These are phyloP conservation scores for Monosporozyma siamensis DNA, from an alignment of 805 yeast genomes.

Conservation along the genomic window DNA sequence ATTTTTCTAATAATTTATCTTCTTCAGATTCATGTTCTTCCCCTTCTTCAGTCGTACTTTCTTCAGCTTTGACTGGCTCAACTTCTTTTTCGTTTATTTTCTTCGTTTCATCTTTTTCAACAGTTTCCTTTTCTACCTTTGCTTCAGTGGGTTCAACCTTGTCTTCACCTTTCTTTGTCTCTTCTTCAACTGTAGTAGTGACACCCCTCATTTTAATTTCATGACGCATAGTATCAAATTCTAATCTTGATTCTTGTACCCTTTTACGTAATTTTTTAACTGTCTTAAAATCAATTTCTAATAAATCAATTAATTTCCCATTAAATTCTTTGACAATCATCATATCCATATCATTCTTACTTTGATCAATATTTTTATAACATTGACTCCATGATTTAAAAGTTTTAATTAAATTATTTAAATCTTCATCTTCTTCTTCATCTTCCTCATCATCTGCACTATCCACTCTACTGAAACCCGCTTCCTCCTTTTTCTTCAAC, in stretches of 20 bases:
- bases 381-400: constrained; percentile 43
- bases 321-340: constrained; percentile 52
- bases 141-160: not conserved
- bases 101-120: constrained; percentile 3
- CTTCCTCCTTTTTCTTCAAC: constrained; percentile 18
- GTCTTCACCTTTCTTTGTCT: not conserved
- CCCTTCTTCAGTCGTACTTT: not conserved
- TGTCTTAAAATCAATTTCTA: constrained; percentile 51
- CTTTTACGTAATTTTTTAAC: constrained; percentile 53
- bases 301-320: constrained; percentile 40
- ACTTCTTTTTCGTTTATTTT: constrained; percentile 3
- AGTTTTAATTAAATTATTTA: constrained; percentile 36
- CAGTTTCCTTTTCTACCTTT: not conserved
- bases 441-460: constrained; percentile 32
- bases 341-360: constrained; percentile 62
- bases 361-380: constrained; percentile 55
- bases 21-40: constrained; percentile 21
- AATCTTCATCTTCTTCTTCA: constrained; percentile 39
- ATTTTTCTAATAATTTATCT: constrained; percentile 39
- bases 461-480: constrained; percentile 19
- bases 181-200: constrained; percentile 5
- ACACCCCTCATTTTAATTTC: constrained; percentile 33
- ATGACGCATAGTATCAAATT: constrained; percentile 61
- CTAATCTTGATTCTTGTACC: constrained; percentile 61
- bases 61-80: constrained; percentile 3